Evolutionary conservation across 805 yeast genomes (phyloP), one percentile per base, ranked within the genome.

Genomic region (Yamadazyma insecticola): DNA sequence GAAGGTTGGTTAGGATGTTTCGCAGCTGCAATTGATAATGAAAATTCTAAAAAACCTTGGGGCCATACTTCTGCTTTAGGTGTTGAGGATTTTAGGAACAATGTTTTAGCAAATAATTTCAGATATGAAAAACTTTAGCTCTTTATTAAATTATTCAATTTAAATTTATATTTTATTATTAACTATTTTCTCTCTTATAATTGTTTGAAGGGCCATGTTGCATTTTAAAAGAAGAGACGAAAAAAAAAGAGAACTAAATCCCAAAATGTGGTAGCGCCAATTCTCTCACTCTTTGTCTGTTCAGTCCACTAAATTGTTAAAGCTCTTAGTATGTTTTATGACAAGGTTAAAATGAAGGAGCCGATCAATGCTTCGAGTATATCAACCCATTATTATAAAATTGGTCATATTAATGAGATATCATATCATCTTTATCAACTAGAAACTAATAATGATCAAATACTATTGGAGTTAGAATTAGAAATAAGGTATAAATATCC

Each of bases 401-500:
- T 66, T 28, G 72, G 65, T 9, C 67, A 60, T 41, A 24, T 65
- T 9, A 40, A 45, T 13, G 39, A 41, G 32, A 48, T 64, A 28
- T 47, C 46, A 13, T 64, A 57, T 44, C 32, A 43, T 33, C 45
- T 62, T 12, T 63, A 55, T 40, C 40, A 53, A 8, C 40, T 57
- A 23, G 40, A 51, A 10, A 40, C 44, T 13, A 46, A 44, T 22
- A 50, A 46, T 41, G 70, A 65, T 38, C 70, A 62, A 41, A 45
- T 51, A n/a, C 50, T 64, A 11, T 39, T 66, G 5, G 70, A 65
- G 35, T 40, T 62, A 25, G 72, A 66, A 37, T 47, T 66, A 13
- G 39, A 38, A 26, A 59, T 64, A 30, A 51, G 72, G 24, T 43
- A 50, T 37, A 43, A 48, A 15, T 43, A 60, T 32, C 72, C 72